Percentiles rank a stretch among this genome's conserved stretches.
Evolutionary conservation across 768 basidiomycete species (phyloP).

Genomic region (Mycena vulgaris): DNA sequence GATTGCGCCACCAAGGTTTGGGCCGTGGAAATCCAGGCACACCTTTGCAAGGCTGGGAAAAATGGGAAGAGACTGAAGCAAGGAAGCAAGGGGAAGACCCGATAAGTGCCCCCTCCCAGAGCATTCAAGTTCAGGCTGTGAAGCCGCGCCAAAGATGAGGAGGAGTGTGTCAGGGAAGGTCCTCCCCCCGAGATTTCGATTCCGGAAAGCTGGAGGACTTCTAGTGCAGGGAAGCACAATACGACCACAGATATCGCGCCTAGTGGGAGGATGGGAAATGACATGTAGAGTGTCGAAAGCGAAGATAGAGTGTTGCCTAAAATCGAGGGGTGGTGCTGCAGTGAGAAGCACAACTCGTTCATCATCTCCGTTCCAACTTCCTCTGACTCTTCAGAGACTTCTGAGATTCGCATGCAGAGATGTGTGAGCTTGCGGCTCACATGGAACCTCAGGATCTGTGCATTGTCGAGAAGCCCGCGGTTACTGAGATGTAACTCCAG

Average conservation of each 20-base stretch:
- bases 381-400: too few relatives aligned
- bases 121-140: not conserved
- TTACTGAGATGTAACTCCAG: not conserved
- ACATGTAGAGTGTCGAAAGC: not conserved
- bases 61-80: not conserved
- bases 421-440: not conserved
- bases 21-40: not conserved
- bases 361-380: too few relatives aligned
- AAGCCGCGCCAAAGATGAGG: not conserved
- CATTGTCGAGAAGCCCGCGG: not conserved
- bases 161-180: not conserved
- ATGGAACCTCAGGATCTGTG: not conserved
- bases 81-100: not conserved
- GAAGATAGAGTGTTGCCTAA: not conserved
- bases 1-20: not conserved
- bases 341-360: not conserved
- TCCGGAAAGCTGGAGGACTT: not conserved
- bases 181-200: not conserved
- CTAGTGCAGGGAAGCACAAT: not conserved
- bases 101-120: not conserved
- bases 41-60: not conserved
- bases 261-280: not conserved
- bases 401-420: not conserved
- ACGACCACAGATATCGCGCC: not conserved
- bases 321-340: not conserved